phyloP scores from a whole-genome alignment of 352 stramenopile genomes.

The Phytophthora fragariaefolia region DNA sequence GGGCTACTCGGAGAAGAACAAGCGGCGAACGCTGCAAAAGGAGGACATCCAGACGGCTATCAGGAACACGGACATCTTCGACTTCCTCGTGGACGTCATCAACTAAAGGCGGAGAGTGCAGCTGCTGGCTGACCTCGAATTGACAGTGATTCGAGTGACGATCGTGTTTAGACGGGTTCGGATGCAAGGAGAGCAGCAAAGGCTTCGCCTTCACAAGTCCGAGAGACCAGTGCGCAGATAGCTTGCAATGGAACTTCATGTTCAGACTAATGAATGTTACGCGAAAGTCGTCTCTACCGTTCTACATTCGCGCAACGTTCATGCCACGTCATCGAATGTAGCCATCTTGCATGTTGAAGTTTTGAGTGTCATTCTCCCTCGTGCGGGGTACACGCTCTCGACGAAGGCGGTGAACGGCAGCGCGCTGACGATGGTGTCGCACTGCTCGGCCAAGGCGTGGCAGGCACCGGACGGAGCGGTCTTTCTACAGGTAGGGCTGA shows the following conservation, averaged over 20 bases:
- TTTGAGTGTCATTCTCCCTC: not conserved
- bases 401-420: no score
- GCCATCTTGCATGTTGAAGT: not conserved
- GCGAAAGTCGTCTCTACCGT: not conserved
- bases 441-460: no score
- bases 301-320: not conserved
- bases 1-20: slow-evolving; percentile 91
- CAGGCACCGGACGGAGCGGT: no score
- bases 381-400: no score
- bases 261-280: not conserved
- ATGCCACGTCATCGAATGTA: slow-evolving; percentile 1
- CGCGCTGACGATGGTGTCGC: no score
- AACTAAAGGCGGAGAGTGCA: slow-evolving; percentile 62
- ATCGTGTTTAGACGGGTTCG: slow-evolving; percentile 7
- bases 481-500: no score
- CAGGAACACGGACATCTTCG: slow-evolving; percentile 98
- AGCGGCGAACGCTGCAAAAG: slow-evolving; percentile 96
- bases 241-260: not conserved
- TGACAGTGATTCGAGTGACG: not conserved
- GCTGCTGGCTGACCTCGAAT: slow-evolving; percentile 1
- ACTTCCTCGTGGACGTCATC: slow-evolving; percentile 98
- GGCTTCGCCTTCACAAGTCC: not conserved
- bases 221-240: not conserved
- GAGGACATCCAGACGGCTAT: slow-evolving; percentile 99
- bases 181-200: slow-evolving; percentile 4